phyloP scores from a whole-genome alignment of 495 filamentous ascomycete species.

The Aspergillus cristatus region DNA sequence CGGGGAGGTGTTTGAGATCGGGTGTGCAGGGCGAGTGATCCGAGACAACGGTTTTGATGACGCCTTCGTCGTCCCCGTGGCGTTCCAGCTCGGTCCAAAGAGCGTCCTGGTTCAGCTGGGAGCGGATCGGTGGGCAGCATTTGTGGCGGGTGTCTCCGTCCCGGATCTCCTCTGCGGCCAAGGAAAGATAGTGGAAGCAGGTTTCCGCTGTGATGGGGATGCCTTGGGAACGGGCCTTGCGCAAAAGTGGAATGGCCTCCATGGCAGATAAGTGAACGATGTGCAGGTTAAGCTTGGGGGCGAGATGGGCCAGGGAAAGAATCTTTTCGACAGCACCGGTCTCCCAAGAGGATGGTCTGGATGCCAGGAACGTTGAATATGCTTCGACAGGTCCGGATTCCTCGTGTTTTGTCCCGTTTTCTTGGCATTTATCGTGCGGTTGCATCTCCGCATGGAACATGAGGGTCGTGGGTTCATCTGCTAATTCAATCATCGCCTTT shows the following conservation, averaged over 20 bases:
- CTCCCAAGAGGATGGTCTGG: constrained; percentile 82
- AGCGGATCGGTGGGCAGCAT: constrained; percentile 93
- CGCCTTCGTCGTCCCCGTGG: constrained; percentile 49
- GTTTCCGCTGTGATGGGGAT: constrained; percentile 94
- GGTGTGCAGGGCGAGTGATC: constrained; percentile 97
- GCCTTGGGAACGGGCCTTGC: constrained; percentile 65
- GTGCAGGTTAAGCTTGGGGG: constrained; percentile 78
- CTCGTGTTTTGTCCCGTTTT: constrained; percentile 5
- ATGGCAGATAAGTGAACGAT: constrained; percentile 92
- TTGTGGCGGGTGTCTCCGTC: constrained; percentile 94
- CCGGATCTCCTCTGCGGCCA: constrained; percentile 76
- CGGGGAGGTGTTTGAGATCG: constrained; percentile 79
- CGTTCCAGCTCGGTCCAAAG: constrained; percentile 75
- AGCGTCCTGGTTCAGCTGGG: constrained; percentile 71
- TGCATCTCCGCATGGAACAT: constrained; percentile 99
- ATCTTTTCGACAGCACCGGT: constrained; percentile 86
- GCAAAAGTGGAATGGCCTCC: constrained; percentile 84
- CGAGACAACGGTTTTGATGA: constrained; percentile 90
- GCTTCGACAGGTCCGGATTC: constrained; percentile 55
- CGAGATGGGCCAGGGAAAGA: constrained; percentile 66
- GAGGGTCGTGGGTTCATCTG: constrained; percentile 69
- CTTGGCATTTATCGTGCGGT: constrained; percentile 69
- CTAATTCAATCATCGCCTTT: constrained; percentile 68
- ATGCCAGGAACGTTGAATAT: constrained; percentile 88
- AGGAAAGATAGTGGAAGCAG: constrained; percentile 94